Percentiles rank a stretch among this genome's conserved stretches.
phyloP scores from a whole-genome alignment of 306 rosid genomes.

The Quercus mongolica region DNA sequence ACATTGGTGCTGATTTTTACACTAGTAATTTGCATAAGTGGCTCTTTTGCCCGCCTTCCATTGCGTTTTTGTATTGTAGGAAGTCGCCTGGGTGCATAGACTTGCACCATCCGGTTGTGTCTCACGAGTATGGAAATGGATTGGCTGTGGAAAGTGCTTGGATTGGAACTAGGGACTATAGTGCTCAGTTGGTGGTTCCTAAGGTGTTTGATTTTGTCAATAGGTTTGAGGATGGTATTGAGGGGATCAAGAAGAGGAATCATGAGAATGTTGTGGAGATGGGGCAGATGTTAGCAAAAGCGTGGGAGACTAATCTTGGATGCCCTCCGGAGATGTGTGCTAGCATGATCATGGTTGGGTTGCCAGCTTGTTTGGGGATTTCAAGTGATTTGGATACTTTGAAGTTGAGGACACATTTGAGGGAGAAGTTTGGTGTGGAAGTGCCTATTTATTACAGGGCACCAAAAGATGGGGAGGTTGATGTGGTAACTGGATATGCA shows the following conservation, averaged over 20 bases:
- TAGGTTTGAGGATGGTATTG: conserved; percentile 86
- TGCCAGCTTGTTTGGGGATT: conserved; percentile 76
- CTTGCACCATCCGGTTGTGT: conserved; percentile 93
- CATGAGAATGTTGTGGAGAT: conserved; percentile 80
- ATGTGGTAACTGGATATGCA: conserved; percentile 70
- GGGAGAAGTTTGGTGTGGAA: conserved; percentile 77
- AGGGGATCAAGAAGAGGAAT: conserved; percentile 87
- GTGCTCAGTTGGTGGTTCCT: conserved; percentile 87
- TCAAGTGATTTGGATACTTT: conserved; percentile 56
- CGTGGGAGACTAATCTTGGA: conserved; percentile 90
- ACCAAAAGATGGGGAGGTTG: conserved; percentile 56
- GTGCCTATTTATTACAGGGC: conserved; percentile 75
- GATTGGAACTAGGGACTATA: conserved; percentile 97
- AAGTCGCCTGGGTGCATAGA: conserved; percentile 38
- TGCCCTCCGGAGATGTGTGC: conserved; percentile 79
- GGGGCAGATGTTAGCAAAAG: conserved; percentile 75
- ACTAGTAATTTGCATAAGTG: conserved; percentile 95
- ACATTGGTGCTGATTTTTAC: conserved; percentile 92
- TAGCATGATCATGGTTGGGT: conserved; percentile 90
- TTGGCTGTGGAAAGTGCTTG: conserved; percentile 92
- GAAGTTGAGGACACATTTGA: conserved; percentile 61
- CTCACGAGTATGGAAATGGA: conserved; percentile 95
- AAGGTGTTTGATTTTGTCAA: conserved; percentile 62
- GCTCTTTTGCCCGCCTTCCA: conserved; percentile 94
- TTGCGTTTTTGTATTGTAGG: conserved; percentile 71